These are phyloP conservation scores for Capsicum chinense DNA, from an alignment of 257 asterid species.

Conservation along the genomic window DNA sequence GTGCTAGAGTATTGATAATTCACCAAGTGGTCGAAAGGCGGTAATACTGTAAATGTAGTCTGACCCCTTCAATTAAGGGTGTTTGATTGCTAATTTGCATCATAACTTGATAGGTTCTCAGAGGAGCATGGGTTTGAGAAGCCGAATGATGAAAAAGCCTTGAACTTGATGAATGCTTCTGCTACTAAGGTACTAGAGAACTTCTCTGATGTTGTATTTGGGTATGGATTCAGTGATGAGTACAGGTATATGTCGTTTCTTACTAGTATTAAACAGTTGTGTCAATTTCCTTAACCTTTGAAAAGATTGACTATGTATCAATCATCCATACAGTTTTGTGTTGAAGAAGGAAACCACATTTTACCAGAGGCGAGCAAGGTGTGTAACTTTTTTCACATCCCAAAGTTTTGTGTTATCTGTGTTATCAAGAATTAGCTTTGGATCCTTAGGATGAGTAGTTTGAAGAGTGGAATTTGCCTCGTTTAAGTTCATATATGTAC, in stretches of 20 bases:
- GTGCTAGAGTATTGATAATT: not conserved
- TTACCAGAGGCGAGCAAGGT: conserved; percentile 89
- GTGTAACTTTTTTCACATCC: not conserved
- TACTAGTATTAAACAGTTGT: not conserved
- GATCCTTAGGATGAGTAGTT: not conserved
- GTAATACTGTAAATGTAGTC: no score
- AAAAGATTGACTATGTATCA: not conserved
- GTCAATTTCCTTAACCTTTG: not conserved
- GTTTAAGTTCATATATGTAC: not conserved
- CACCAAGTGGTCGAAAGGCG: no score
- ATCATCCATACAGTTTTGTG: conserved; percentile 57
- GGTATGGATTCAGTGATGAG: conserved; percentile 77
- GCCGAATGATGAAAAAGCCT: conserved; percentile 63
- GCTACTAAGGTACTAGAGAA: conserved; percentile 66
- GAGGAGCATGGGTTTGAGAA: conserved; percentile 73
- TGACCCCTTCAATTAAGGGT: not conserved
- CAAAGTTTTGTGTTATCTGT: not conserved
- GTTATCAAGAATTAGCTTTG: not conserved
- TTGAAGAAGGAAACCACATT: conserved; percentile 73
- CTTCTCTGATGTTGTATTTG: conserved; percentile 71
- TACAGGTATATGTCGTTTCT: conserved; percentile 53
- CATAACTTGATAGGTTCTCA: conserved; percentile 54
- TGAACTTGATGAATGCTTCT: conserved; percentile 79
- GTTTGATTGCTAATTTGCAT: conserved; percentile 1
- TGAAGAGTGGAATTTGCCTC: not conserved